Percentiles rank a stretch among this genome's conserved stretches.
Evolutionary conservation across 495 filamentous ascomycete genomes (phyloP).

Genomic region (Neurospora sp.): DNA sequence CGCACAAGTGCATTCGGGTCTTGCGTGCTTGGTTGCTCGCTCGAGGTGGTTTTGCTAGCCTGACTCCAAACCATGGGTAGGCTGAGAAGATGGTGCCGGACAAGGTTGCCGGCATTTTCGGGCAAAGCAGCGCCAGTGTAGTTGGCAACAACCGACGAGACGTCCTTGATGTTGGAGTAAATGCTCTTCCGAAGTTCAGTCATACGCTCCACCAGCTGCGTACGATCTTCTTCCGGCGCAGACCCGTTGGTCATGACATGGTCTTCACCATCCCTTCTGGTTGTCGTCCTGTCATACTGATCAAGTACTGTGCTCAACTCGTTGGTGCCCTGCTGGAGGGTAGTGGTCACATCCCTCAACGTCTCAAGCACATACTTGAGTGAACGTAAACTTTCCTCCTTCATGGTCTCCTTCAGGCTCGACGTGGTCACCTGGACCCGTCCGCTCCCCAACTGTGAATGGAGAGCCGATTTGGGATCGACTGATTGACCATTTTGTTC

Average conservation of each 20-base stretch:
- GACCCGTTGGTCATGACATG: constrained; percentile 11
- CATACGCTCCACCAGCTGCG: constrained; percentile 48
- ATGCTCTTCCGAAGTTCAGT: constrained; percentile 62
- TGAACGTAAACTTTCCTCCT: constrained; percentile 66
- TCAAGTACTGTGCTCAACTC: constrained; percentile 62
- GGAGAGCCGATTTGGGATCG: constrained; percentile 8
- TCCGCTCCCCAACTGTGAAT: constrained; percentile 13
- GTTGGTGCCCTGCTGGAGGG: constrained; percentile 57
- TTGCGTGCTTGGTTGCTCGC: constrained; percentile 26
- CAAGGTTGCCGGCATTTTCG: constrained; percentile 68
- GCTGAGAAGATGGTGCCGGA: constrained; percentile 67
- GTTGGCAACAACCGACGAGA: constrained; percentile 68
- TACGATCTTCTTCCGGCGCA: constrained; percentile 23
- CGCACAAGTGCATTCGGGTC: constrained; percentile 29
- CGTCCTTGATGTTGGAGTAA: constrained; percentile 61
- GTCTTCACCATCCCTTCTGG: constrained; percentile 7
- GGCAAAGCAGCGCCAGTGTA: constrained; percentile 80
- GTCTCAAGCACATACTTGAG: constrained; percentile 68
- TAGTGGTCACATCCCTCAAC: constrained; percentile 67
- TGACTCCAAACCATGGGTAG: constrained; percentile 65
- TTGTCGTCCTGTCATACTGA: constrained; percentile 53
- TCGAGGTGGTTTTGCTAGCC: constrained; percentile 34
- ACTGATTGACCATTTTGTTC: neutral
- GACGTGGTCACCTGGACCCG: constrained; percentile 75
- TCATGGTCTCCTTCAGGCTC: constrained; percentile 77